Conservation (phyloP, 148 eudicot species). For the Oxyria digyna region DNA sequence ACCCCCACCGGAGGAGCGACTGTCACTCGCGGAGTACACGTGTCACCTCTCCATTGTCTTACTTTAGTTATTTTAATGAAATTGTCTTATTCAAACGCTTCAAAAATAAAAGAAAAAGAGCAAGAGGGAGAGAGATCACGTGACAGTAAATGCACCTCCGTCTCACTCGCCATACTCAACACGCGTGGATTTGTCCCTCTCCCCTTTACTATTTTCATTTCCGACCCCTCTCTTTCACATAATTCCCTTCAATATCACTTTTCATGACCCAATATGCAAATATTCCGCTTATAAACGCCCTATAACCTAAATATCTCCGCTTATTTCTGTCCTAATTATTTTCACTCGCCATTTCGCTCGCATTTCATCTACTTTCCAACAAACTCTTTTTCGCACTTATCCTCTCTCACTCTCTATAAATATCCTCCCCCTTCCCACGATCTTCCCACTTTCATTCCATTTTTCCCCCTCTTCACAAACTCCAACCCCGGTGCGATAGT, state of each 20-base stretch:
- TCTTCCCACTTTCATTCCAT: neutral
- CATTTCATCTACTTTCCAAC: constrained; percentile 26
- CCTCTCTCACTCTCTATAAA: constrained; percentile 24
- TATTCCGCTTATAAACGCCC: neutral
- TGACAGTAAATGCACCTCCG: constrained; percentile 26
- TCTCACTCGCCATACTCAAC: constrained; percentile 20
- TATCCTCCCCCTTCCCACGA: constrained; percentile 8
- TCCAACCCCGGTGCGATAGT: neutral
- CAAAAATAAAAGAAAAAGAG: neutral
- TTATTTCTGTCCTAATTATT: constrained; percentile 8
- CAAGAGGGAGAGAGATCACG: constrained; percentile 14
- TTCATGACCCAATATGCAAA: neutral
- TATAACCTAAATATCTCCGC: neutral
- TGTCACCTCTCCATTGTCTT: neutral
- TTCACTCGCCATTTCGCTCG: constrained; percentile 22
- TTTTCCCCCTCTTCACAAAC: neutral
- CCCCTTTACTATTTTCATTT: neutral
- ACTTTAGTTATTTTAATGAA: too few species aligned
- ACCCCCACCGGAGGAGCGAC: neutral
- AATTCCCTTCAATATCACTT: neutral
- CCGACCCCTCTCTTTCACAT: neutral
- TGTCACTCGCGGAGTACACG: neutral
- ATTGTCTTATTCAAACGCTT: neutral
- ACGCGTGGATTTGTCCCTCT: neutral
- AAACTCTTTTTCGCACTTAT: constrained; percentile 13